Base-by-base conservation (phyloP, 2,329 filamentous ascomycete genomes). In the Curvularia verruculosa region DNA sequence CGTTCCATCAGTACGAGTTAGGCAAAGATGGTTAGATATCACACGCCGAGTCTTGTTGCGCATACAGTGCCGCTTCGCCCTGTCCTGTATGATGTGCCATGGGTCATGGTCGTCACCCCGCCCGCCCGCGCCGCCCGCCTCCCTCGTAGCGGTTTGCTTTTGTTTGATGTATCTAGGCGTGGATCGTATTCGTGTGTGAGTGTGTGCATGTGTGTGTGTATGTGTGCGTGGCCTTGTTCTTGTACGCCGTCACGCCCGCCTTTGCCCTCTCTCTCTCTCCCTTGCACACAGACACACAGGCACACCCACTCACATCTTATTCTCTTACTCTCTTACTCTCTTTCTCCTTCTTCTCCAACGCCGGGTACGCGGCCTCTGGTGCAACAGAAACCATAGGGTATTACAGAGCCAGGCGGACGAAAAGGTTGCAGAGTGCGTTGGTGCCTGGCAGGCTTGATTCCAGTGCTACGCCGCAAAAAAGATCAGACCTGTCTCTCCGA, bases 391-490 rank as follows among this genome's bases (percentile, higher is more conserved):
- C 63, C 26, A 29, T 29, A 70, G 63, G 67, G 66, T 73, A 71
- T 75, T 76, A 75, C 70, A 72, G 69, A 64, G 65, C 69, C n/a
- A 70, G 62, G 66, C 71, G 66, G 60, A 67, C 65, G 58, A 68
- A 70, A 66, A 73, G 73, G 73, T 75, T 69, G 73, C 75, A 73
- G 67, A 67, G 66, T 66, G 69, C 68, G 69, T 72, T 74, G 60
- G 75, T 78, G 64, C 74, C 75, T 77, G 74, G 74, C 70, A 71
- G 67, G 68, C 60, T 65, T 65, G 72, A 63, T 60, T 64, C 58
- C 54, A 63, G 65, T 66, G 61, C 63, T 68, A 72, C 69, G 69
- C 72, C 64, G 68, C 69, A 62, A 72, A 62, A 72, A 29, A 63
- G 61, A 71, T 66, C 63, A 59, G 49, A 65, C 65, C 64, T 71